Evolutionary conservation across 805 yeast genomes (phyloP).

Genomic region (Saccharomycopsis fibuligera): DNA sequence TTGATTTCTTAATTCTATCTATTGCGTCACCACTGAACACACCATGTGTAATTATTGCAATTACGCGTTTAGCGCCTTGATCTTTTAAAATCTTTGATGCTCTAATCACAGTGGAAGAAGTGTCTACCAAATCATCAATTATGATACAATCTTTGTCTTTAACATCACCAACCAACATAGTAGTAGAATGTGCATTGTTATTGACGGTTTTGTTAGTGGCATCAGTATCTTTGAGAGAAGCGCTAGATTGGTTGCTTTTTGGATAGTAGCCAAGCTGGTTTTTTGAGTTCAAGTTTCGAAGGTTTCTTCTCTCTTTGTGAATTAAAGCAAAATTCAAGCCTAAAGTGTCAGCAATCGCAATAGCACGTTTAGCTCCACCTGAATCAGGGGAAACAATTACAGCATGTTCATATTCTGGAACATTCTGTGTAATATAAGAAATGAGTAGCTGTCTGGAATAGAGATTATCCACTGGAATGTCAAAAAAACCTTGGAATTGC

Average conservation of each 20-base stretch:
- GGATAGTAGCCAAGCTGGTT: neutral
- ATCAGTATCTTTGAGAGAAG: neutral
- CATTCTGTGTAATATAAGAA: conserved; percentile 69
- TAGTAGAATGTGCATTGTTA: conserved; percentile 42
- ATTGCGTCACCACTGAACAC: conserved; percentile 89
- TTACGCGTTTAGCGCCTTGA: conserved; percentile 84
- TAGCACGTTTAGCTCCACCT: conserved; percentile 98
- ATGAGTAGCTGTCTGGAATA: conserved; percentile 84
- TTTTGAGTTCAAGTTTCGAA: conserved; percentile 21
- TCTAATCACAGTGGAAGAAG: conserved; percentile 83
- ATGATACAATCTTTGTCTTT: conserved; percentile 79
- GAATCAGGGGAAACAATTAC: conserved; percentile 97
- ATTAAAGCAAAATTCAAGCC: conserved; percentile 89
- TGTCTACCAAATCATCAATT: conserved; percentile 90
- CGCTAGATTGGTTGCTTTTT: neutral
- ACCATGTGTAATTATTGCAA: conserved; percentile 89
- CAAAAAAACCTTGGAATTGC: conserved; percentile 96
- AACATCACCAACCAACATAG: conserved; percentile 96
- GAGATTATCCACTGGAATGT: conserved; percentile 91
- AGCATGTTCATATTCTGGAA: conserved; percentile 76
- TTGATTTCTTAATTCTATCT: conserved; percentile 55
- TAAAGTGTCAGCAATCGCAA: conserved; percentile 85
- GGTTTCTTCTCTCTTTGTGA: conserved; percentile 81
- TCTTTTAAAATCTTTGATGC: conserved; percentile 90
- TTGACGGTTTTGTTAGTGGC: neutral